A percentile compares a stretch with the other conserved stretches of the same genome.
Evolutionary conservation across 306 rosid genomes (phyloP).

Genomic region (Phaseolus lunatus): DNA sequence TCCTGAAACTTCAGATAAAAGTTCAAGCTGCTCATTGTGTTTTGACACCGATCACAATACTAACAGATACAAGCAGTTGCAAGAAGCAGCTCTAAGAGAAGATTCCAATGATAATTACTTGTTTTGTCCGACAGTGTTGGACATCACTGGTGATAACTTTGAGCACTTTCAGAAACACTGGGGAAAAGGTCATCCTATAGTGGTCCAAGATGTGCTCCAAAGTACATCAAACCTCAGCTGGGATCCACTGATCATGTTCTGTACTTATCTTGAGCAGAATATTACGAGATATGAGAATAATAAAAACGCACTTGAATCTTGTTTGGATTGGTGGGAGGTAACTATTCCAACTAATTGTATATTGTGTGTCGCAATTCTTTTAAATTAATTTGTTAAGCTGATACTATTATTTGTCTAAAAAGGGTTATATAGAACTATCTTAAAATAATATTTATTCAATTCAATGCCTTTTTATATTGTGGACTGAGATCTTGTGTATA

Average conservation of each 20-base stretch:
- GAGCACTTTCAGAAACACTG: constrained; percentile 99
- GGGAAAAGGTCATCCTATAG: constrained; percentile 91
- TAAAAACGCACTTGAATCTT: constrained; percentile 65
- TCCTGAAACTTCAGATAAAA: constrained; percentile 77
- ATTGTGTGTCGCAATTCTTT: constrained; percentile 17
- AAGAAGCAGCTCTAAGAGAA: constrained; percentile 75
- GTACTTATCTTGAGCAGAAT: constrained; percentile 86
- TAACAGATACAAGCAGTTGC: constrained; percentile 64
- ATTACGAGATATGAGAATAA: constrained; percentile 70
- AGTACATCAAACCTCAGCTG: constrained; percentile 68
- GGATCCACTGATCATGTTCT: constrained; percentile 92
- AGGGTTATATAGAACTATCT: neutral
- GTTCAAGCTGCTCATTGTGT: constrained; percentile 81
- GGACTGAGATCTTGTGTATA: constrained; percentile 25
- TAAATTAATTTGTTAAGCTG: constrained; percentile 20
- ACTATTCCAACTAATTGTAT: constrained; percentile 49
- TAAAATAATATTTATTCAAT: constrained; percentile 6
- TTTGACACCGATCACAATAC: constrained; percentile 61
- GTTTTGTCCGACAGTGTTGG: constrained; percentile 73
- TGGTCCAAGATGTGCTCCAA: constrained; percentile 76
- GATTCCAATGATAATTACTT: constrained; percentile 80
- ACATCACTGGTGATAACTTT: constrained; percentile 67
- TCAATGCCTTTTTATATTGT: constrained; percentile 18
- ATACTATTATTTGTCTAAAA: constrained; percentile 12
- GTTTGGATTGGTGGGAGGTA: constrained; percentile 99